phyloP scores from a whole-genome alignment of 495 filamentous ascomycete species.

The Penicillium paradoxum region DNA sequence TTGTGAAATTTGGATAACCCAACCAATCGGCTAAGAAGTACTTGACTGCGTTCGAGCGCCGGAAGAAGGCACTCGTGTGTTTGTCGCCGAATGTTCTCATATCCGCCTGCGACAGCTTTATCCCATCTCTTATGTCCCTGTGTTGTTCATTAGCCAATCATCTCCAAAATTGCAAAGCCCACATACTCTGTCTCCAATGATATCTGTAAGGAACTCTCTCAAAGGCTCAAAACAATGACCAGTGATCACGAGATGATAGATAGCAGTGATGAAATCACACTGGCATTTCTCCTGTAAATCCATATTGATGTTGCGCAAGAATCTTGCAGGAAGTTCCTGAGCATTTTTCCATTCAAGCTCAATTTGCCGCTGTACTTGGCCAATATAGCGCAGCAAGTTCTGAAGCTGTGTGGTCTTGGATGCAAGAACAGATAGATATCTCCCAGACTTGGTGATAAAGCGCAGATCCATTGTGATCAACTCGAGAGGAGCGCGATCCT shows the following conservation, averaged over 20 bases:
- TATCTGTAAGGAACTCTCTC: conserved; percentile 85
- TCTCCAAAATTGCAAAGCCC: not conserved
- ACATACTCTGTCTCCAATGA: conserved; percentile 73
- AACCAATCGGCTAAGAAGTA: conserved; percentile 79
- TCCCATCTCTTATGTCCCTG: conserved; percentile 96
- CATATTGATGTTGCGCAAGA: conserved; percentile 70
- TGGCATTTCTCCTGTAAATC: conserved; percentile 53
- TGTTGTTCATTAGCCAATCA: conserved; percentile 13
- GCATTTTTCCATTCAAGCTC: conserved; percentile 73
- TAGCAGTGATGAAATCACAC: conserved; percentile 63
- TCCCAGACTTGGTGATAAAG: conserved; percentile 73
- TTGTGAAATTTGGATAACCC: conserved; percentile 79
- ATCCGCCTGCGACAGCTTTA: conserved; percentile 70
- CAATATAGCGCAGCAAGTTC: conserved; percentile 76
- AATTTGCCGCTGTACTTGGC: conserved; percentile 70
- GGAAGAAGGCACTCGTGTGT: conserved; percentile 85
- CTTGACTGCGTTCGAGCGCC: conserved; percentile 73
- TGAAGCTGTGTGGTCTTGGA: conserved; percentile 84
- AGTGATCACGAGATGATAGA: conserved; percentile 83
- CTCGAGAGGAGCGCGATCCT: conserved; percentile 34
- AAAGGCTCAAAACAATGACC: conserved; percentile 72
- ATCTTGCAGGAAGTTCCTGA: conserved; percentile 71
- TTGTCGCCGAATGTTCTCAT: conserved; percentile 69
- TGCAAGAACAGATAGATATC: conserved; percentile 74
- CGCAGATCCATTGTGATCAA: conserved; percentile 77